phyloP scores from a whole-genome alignment of 257 asterid genomes.

The Solanum chaucha region DNA sequence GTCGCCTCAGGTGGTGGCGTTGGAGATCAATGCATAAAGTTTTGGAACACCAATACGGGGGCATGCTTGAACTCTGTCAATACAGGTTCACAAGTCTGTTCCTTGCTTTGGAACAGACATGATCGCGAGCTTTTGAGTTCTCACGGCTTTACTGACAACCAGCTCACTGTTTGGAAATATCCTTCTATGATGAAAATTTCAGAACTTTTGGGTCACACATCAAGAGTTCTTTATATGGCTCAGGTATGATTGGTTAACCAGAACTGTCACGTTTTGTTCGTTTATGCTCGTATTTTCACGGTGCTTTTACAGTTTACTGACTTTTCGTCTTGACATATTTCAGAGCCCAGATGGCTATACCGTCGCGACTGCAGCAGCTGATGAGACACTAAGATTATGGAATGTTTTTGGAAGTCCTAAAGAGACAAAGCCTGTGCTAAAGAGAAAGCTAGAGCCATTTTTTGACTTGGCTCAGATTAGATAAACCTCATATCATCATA shows the following conservation, averaged over 20 bases:
- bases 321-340: not conserved
- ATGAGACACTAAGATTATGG: conserved; percentile 86
- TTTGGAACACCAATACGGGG: conserved; percentile 95
- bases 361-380: conserved; percentile 94
- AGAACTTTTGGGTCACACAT: conserved; percentile 90
- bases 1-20: conserved; percentile 86
- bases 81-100: conserved; percentile 86
- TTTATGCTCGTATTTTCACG: not conserved
- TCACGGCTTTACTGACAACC: conserved; percentile 84
- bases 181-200: conserved; percentile 87
- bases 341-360: conserved; percentile 94
- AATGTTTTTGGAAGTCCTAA: conserved; percentile 80
- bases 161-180: conserved; percentile 89
- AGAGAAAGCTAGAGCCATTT: conserved; percentile 60
- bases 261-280: not conserved
- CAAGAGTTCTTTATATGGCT: conserved; percentile 81
- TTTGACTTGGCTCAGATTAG: conserved; percentile 74
- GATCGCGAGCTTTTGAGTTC: conserved; percentile 85
- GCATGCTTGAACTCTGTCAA: conserved; percentile 89
- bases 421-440: conserved; percentile 53
- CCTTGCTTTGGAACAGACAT: conserved; percentile 77
- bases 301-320: not conserved
- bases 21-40: conserved; percentile 65
- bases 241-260: conserved; percentile 28
- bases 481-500: not conserved